phyloP scores from a whole-genome alignment of 305 asterid genomes.

The Fraxinus velutina region DNA sequence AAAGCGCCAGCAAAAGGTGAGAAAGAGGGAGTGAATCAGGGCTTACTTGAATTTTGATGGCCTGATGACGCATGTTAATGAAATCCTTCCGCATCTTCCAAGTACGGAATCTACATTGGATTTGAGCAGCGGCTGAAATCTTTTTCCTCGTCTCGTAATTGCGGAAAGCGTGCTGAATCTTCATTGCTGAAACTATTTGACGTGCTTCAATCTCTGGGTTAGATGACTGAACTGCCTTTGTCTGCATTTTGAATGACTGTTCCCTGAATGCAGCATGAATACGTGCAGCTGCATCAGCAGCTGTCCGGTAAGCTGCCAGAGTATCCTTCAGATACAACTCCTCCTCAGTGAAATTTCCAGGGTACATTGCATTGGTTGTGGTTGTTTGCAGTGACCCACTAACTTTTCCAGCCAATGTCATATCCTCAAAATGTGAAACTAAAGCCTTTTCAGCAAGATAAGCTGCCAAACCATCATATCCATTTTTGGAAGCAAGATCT shows the following conservation, averaged over 20 bases:
- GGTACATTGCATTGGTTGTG: constrained; percentile 32
- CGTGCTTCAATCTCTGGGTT: constrained; percentile 85
- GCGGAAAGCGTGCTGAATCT: constrained; percentile 92
- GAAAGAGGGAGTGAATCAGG: neutral
- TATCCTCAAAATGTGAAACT: constrained; percentile 74
- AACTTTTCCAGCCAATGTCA: constrained; percentile 92
- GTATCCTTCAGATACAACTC: constrained; percentile 75
- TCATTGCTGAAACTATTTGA: constrained; percentile 83
- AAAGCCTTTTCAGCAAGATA: constrained; percentile 95
- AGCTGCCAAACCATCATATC: constrained; percentile 88
- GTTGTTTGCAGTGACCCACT: constrained; percentile 69
- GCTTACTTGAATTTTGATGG: constrained; percentile 81
- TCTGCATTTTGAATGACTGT: constrained; percentile 55
- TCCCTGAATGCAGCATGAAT: constrained; percentile 95
- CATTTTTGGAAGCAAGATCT: constrained; percentile 83
- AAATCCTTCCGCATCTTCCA: constrained; percentile 86
- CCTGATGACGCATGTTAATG: constrained; percentile 80
- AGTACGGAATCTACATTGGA: constrained; percentile 76
- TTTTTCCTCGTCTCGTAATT: constrained; percentile 61
- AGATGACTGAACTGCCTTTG: constrained; percentile 46
- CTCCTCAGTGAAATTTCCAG: constrained; percentile 62
- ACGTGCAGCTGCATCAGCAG: constrained; percentile 98
- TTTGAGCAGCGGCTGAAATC: constrained; percentile 80
- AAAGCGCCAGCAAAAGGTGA: neutral
- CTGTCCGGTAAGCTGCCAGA: constrained; percentile 87